phyloP scores from a whole-genome alignment of 441 rosid species.

The Mallotus japonicus region DNA sequence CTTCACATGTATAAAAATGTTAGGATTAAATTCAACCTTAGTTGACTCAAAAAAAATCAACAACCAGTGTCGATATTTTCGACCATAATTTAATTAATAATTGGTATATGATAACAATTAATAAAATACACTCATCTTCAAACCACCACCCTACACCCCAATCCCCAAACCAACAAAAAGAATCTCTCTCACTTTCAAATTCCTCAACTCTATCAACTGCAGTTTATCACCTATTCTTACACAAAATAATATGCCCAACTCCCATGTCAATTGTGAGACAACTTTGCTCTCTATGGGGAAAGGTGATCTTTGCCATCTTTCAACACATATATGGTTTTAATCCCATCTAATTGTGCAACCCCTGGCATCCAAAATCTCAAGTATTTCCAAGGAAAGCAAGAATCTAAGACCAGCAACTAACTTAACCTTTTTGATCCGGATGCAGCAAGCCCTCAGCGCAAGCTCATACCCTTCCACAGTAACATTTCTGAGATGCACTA shows the following conservation, averaged over 20 bases:
- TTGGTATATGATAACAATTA: neutral
- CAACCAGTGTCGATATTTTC: neutral
- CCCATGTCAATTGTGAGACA: neutral
- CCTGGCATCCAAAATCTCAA: constrained; percentile 58
- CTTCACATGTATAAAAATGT: too few species aligned
- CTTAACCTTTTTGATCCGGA: constrained; percentile 78
- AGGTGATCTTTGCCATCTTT: neutral
- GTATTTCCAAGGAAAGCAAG: constrained; percentile 64
- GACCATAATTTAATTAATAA: neutral
- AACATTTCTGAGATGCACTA: constrained; percentile 64
- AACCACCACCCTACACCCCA: neutral
- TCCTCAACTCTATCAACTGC: neutral
- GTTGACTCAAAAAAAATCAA: too few species aligned
- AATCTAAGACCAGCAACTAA: constrained; percentile 59
- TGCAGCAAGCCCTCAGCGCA: constrained; percentile 61
- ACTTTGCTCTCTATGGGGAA: neutral
- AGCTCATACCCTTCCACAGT: constrained; percentile 74
- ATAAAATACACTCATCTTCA: neutral
- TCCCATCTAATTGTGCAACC: constrained; percentile 89
- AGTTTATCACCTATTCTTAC: neutral
- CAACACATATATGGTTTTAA: constrained; percentile 22
- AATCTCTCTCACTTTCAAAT: neutral
- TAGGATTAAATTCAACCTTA: too few species aligned
- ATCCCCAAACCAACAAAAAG: too few species aligned
- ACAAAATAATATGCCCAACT: neutral